Evolutionary conservation across 495 filamentous ascomycete species (phyloP), one percentile per base, ranked within the genome.

Genomic region (Hypoxylon lenormandii): DNA sequence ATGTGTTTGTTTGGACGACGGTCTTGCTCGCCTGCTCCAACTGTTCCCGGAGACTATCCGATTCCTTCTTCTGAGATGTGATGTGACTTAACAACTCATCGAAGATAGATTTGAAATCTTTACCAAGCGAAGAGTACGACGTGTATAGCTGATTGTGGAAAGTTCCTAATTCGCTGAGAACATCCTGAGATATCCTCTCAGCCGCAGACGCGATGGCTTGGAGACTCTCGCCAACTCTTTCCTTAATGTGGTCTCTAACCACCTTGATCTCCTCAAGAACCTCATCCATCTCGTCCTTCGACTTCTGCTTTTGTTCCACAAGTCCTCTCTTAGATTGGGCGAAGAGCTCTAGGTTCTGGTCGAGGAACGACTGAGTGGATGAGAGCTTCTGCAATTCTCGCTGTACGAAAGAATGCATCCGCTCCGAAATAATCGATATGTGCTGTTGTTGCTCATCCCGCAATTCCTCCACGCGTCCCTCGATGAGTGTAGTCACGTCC

Each of bases 221-320:
- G 13, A 98, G 83, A 3, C 94, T 94, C 69, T 92, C 88, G 3
- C 92, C 92, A 33, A 98, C 92, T 43, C 89, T 89, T 33, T 84
- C 78, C 78, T 97, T 97, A 15, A 97, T 90, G 47, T 92, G 89
- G 77, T 96, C 90, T 19, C 95, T 86, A 23, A 97, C 83, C 37
- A 85, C 86, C 73, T 95, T 93, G 75, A 98, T 97, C 72, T 96
- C 95, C 69, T 95, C 94, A 3, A 98, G 85, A 19, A 97, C 90
- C 23, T 85, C 80, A 69, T 97, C 93, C 92, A 97, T 96, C 60
- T 95, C 90, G 54, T 93, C 88, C 70, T 91, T 92, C 2, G 92
- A 89, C 49, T 84, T 79, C 22, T 85, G 80, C 15, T 88, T 91
- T 69, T 94, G 89, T 13, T 82, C 80, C 28, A 88, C 84, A 10